Base-by-base conservation (phyloP, 164 flowering plant genomes). In the Buxus sempervirens region DNA sequence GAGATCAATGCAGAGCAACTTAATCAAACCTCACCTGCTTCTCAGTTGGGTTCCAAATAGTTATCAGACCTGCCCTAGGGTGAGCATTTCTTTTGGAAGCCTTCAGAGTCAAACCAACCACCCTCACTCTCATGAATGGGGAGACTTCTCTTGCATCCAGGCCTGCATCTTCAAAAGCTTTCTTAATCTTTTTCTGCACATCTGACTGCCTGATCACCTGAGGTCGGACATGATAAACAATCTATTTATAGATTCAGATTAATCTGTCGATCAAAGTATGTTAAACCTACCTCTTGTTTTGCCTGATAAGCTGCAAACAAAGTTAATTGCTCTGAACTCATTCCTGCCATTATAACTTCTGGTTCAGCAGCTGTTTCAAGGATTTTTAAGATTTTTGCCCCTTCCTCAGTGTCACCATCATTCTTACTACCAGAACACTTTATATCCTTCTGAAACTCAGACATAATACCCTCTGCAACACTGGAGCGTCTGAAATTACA, bases 321-420 rank as follows among this genome's bases (percentile, higher is more conserved):
- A 66, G 68, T 78, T 42, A 95, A 81, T 74, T 91, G 97, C 65
- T 87, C 87, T 1, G 84, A 72, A 64, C 83, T 95, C 98, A 95
- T 89, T 63, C 83, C 96, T 51, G 96, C 97, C 99, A 95, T 89
- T 65, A 95, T 14, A 26, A 84, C 63, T 77, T 95, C 98, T 62
- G 99, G 99, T 75, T 95, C 99, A 62, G 91, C 91, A 70, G 97
- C 82, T 67, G 77, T 78, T 78, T 93, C 98, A 28, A 95, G 90
- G 53, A 88, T 74, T 71, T 79, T 88, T 19, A 85, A 79, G 61
- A 92, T 81, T 77, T 83, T 81, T 63, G 89, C 96, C 60, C 96
- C 98, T 79, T 89, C 97, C 49, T 89, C 92, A 72, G 84, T 80
- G 57, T 89, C 95, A 75, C 70, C 77, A 65, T 84, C 96, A 78